Conservation (phyloP, 371 early-diverging fungal species). For the Chytridium lagenaria region DNA sequence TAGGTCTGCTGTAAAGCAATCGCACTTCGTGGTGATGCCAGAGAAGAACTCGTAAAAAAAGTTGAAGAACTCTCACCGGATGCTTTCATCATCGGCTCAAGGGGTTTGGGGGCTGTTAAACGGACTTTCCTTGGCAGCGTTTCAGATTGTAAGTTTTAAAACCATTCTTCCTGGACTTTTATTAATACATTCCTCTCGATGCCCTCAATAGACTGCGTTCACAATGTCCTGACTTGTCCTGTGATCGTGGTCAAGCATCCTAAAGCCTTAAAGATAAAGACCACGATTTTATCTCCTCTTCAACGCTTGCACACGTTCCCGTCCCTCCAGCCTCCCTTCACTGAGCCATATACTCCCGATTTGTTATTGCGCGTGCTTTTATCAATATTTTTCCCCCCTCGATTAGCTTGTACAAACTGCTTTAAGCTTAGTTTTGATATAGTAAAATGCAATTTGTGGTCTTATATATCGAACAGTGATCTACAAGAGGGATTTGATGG, state of each 20-base stretch:
- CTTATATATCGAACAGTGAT: too few species aligned
- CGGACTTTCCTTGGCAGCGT: slow-evolving; percentile 44
- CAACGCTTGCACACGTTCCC: background rate
- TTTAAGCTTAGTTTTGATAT: too few species aligned
- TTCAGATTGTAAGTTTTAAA: slow-evolving; percentile 31
- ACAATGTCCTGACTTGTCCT: slow-evolving; percentile 26
- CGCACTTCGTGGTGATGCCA: slow-evolving; percentile 50
- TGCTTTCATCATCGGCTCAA: slow-evolving; percentile 41
- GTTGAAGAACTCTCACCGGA: slow-evolving; percentile 39
- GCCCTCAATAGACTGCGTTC: slow-evolving; percentile 12
- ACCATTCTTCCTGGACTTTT: slow-evolving; percentile 28
- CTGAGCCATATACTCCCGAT: too few species aligned
- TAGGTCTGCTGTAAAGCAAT: slow-evolving; percentile 48
- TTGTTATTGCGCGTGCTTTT: too few species aligned
- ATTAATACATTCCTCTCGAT: slow-evolving; percentile 23
- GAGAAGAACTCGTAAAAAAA: slow-evolving; percentile 42
- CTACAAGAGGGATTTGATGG: too few species aligned
- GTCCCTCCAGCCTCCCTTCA: slow-evolving; percentile 1
- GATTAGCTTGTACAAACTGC: too few species aligned
- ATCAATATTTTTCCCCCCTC: too few species aligned
- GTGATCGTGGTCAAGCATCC: slow-evolving; percentile 29
- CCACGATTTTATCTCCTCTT: background rate
- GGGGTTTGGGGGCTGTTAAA: slow-evolving; percentile 35
- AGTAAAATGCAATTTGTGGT: too few species aligned
- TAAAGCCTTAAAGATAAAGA: background rate